A percentile compares a stretch with the other conserved stretches of the same genome.
Evolutionary conservation across 768 basidiomycete species (phyloP).

Genomic region (Pleurotus tuoliensis): DNA sequence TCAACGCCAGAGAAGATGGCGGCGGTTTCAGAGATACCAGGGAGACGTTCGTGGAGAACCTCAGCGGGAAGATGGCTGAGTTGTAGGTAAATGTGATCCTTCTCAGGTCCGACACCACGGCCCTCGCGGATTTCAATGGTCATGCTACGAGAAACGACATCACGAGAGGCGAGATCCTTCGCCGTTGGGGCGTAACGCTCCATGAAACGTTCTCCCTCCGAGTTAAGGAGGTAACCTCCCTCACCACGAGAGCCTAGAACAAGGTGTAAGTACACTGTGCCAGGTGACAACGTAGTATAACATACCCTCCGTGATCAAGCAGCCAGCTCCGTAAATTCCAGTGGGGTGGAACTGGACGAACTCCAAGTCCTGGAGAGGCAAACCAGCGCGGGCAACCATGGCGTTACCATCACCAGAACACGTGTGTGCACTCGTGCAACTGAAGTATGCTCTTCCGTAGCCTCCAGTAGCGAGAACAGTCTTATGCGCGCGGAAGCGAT

Average conservation of each 20-base stretch:
- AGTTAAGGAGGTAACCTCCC: constrained; percentile 97
- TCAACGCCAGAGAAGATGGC: constrained; percentile 99
- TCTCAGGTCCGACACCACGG: constrained; percentile 97
- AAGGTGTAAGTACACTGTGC: constrained; percentile 2
- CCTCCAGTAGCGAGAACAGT: constrained; percentile 98
- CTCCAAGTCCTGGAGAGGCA: constrained; percentile 95
- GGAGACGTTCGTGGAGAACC: constrained; percentile 92
- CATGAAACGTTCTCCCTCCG: constrained; percentile 99
- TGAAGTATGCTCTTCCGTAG: constrained; percentile 97
- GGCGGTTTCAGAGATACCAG: constrained; percentile 99
- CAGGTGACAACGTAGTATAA: not conserved
- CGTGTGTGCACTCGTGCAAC: constrained; percentile 97
- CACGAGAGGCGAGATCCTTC: constrained; percentile 98
- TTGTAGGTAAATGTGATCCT: constrained; percentile 95
- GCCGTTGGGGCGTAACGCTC: constrained; percentile 99
- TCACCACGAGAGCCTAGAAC: constrained; percentile 90
- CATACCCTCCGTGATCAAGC: constrained; percentile 94
- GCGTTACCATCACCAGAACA: constrained; percentile 99
- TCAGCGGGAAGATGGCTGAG: constrained; percentile 96
- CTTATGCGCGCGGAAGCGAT: constrained; percentile 97
- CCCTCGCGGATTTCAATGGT: constrained; percentile 98
- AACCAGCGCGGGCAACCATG: constrained; percentile 95
- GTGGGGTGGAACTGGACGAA: constrained; percentile 99
- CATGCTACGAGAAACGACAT: constrained; percentile 99
- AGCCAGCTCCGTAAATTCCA: constrained; percentile 98